Conservation (phyloP, 768 basidiomycete species). For the Arthromyces matolae region DNA sequence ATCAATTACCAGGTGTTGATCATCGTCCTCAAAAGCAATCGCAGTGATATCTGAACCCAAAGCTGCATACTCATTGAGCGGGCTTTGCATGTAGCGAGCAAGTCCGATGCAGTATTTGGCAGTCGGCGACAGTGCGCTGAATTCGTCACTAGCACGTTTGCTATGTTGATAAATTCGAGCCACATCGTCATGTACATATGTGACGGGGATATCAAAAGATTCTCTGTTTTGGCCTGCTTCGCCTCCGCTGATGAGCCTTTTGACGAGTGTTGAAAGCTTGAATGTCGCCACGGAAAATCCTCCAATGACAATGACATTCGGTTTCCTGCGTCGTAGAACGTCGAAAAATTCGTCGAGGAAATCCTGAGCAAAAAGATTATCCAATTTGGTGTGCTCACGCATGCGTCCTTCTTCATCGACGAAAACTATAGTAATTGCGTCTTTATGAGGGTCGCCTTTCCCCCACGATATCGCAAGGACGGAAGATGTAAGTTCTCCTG, state of each 20-base stretch:
- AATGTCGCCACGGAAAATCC: slow-evolving; percentile 84
- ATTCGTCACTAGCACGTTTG: slow-evolving; percentile 79
- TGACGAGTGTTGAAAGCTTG: slow-evolving; percentile 63
- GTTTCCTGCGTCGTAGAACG: slow-evolving; percentile 76
- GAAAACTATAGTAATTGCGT: slow-evolving; percentile 81
- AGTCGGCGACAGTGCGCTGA: slow-evolving; percentile 67
- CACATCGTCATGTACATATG: slow-evolving; percentile 86
- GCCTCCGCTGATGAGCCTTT: slow-evolving; percentile 39
- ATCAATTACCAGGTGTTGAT: slow-evolving; percentile 70
- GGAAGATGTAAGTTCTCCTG: slow-evolving; percentile 68
- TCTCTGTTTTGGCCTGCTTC: slow-evolving; percentile 25
- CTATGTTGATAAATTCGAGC: slow-evolving; percentile 94
- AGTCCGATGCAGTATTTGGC: slow-evolving; percentile 93
- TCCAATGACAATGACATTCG: slow-evolving; percentile 85
- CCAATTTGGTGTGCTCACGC: slow-evolving; percentile 86
- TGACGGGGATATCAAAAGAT: slow-evolving; percentile 62
- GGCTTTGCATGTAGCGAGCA: slow-evolving; percentile 90
- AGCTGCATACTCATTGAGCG: slow-evolving; percentile 91
- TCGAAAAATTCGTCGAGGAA: slow-evolving; percentile 73
- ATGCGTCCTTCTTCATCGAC: slow-evolving; percentile 86
- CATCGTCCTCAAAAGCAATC: slow-evolving; percentile 79
- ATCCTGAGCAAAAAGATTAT: slow-evolving; percentile 75
- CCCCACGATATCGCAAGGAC: slow-evolving; percentile 95
- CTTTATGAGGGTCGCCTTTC: slow-evolving; percentile 89
- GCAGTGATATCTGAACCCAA: slow-evolving; percentile 81